Conservation (phyloP, 2,329 filamentous ascomycete genomes). For the Didymella pomorum region DNA sequence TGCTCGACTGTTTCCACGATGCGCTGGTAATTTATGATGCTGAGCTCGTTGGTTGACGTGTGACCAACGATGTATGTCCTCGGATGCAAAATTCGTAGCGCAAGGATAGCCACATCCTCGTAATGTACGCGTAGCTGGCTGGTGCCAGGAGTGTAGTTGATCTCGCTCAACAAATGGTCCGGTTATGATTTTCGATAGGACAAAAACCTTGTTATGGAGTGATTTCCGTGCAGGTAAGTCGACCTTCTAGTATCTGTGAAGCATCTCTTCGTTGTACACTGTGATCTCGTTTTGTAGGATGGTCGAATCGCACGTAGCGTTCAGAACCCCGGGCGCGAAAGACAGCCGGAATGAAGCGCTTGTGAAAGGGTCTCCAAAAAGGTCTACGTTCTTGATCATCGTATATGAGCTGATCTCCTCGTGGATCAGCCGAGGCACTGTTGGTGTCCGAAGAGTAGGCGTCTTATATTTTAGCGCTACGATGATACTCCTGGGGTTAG, state of each 20-base stretch:
- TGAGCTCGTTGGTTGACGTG: too few species aligned
- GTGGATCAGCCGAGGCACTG: neutral
- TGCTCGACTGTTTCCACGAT: too few species aligned
- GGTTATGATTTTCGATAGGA: neutral
- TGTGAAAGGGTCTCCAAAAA: neutral
- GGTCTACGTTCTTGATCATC: neutral
- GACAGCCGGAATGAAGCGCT: neutral
- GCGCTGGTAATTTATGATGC: too few species aligned
- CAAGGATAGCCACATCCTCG: neutral
- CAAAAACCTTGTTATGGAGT: neutral
- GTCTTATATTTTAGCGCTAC: neutral
- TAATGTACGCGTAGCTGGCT: neutral
- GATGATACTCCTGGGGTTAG: neutral
- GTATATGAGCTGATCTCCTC: neutral
- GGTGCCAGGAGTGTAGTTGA: neutral
- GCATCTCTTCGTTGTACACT: neutral
- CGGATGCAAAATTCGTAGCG: neutral
- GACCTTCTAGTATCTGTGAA: neutral
- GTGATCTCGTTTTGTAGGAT: neutral
- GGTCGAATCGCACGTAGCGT: neutral
- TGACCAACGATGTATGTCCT: neutral
- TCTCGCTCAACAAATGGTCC: neutral
- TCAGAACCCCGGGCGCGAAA: neutral
- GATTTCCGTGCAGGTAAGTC: neutral
- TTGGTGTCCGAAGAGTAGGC: neutral